Percentiles rank a stretch among this genome's conserved stretches.
phyloP scores from a whole-genome alignment of 371 early-diverging fungal genomes.

The Apophysomyces ossiformis region DNA sequence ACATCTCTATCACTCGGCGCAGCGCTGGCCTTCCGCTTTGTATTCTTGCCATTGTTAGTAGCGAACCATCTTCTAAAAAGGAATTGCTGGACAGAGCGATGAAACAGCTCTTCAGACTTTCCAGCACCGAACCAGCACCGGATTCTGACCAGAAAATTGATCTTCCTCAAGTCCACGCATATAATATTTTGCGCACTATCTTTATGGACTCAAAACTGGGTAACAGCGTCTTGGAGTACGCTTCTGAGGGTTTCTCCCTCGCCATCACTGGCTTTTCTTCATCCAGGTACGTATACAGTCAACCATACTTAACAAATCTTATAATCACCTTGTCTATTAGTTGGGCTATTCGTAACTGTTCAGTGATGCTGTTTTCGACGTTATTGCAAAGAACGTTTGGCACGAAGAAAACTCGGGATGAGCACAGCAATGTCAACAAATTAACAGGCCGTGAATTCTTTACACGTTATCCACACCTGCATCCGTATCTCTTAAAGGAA shows the following conservation, averaged over 20 bases:
- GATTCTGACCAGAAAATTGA: slow-evolving; percentile 68
- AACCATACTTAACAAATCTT: neutral
- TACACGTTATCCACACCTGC: slow-evolving; percentile 80
- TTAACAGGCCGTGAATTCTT: slow-evolving; percentile 91
- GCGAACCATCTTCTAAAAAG: slow-evolving; percentile 69
- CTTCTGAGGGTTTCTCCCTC: slow-evolving; percentile 76
- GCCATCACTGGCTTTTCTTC: slow-evolving; percentile 85
- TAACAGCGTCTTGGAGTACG: slow-evolving; percentile 71
- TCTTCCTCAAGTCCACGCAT: slow-evolving; percentile 87
- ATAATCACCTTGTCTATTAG: slow-evolving; percentile 30
- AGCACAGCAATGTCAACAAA: slow-evolving; percentile 74
- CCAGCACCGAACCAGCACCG: slow-evolving; percentile 46
- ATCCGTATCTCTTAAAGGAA: slow-evolving; percentile 75
- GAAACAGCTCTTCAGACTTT: slow-evolving; percentile 70
- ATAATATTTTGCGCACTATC: slow-evolving; percentile 84
- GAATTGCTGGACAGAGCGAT: slow-evolving; percentile 69
- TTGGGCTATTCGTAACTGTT: slow-evolving; percentile 94
- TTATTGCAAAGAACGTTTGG: slow-evolving; percentile 86
- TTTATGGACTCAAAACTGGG: slow-evolving; percentile 83
- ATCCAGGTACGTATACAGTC: slow-evolving; percentile 37
- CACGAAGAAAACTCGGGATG: slow-evolving; percentile 74
- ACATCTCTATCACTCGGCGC: slow-evolving; percentile 91
- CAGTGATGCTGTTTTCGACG: slow-evolving; percentile 92
- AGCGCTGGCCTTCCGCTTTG: slow-evolving; percentile 91
- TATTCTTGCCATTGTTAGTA: slow-evolving; percentile 83